Evolutionary conservation across 768 basidiomycete species (phyloP).

Genomic region (Tricholoma matsutake): DNA sequence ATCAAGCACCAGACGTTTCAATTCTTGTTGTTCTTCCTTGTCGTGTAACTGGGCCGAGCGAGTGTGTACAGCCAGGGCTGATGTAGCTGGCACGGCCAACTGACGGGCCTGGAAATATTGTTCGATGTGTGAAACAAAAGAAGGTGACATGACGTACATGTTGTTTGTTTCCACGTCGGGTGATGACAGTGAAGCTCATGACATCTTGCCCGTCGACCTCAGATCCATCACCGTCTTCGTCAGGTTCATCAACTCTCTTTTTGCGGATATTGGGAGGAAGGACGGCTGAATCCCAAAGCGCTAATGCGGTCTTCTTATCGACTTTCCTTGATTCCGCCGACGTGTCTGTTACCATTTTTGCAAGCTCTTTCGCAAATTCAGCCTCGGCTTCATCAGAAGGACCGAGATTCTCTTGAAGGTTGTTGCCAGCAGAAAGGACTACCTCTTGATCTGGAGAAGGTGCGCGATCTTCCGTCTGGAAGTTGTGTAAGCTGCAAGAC

Average conservation of each 20-base stretch:
- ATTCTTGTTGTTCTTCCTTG: conserved; percentile 93
- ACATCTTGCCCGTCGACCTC: conserved; percentile 36
- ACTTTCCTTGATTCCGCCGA: conserved; percentile 81
- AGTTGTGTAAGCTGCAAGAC: not conserved
- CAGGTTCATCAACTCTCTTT: conserved; percentile 60
- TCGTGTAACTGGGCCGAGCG: conserved; percentile 90
- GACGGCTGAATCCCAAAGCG: conserved; percentile 87
- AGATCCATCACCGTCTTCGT: conserved; percentile 44
- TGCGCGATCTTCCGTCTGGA: conserved; percentile 61
- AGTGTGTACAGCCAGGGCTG: conserved; percentile 87
- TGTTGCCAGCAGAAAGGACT: conserved; percentile 55
- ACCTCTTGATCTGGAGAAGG: conserved; percentile 83
- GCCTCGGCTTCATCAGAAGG: conserved; percentile 88
- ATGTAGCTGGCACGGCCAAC: conserved; percentile 83
- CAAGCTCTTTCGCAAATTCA: conserved; percentile 93
- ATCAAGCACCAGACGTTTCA: conserved; percentile 91
- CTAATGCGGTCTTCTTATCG: conserved; percentile 83
- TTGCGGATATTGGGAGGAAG: conserved; percentile 63
- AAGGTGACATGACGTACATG: conserved; percentile 49
- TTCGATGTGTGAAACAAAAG: conserved; percentile 10
- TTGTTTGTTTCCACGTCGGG: conserved; percentile 91
- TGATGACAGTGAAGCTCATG: conserved; percentile 92
- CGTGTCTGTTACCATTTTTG: conserved; percentile 89
- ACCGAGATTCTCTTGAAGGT: conserved; percentile 66
- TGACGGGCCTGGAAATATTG: conserved; percentile 67